Evolutionary conservation across 1,284 basidiomycete genomes (phyloP), one percentile per base, ranked within the genome.

Genomic region (Violaceomyces palustris): DNA sequence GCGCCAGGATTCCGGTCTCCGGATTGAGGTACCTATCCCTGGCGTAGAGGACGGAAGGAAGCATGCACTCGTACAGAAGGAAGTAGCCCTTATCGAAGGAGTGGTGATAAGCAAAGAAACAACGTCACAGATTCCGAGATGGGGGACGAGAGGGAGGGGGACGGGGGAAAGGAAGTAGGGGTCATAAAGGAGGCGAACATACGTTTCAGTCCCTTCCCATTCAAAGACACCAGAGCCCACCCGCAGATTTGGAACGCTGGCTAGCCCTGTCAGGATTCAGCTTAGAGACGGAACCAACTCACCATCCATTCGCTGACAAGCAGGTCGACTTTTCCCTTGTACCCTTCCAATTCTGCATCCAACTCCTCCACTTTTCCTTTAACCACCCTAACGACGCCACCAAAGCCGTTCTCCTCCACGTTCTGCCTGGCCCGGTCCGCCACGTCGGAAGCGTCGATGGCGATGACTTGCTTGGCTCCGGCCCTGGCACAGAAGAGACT

Each of bases 271-370:
- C n/a, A n/a, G n/a, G n/a, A n/a, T n/a, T n/a, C n/a, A n/a, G n/a
- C n/a, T n/a, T n/a, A n/a, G n/a, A n/a, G n/a, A n/a, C n/a, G n/a
- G n/a, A n/a, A n/a, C n/a, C n/a, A n/a, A n/a, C n/a, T n/a, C n/a
- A n/a, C n/a, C 93, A 97, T 97, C 93, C 93, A 98, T 75, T 98
- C 93, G 23, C 87, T 91, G 38, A 97, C 79, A 70, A 98, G 90
- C 39, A 97, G 80, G 72, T 97, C 92, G 26, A 97, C 91, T 38
- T 87, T 79, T 3, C 64, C 67, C 12, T 81, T 78, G 35, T 85
- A 77, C 22, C 75, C 81, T 19, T 83, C 81, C 3, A 87, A 84
- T 0, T 75, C 73, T 9, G 87, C 75, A 7, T 74, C 74, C 45
- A 96, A 83, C 30, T 90, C 82, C 74, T 96, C 92, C 3, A 96